phyloP scores from a whole-genome alignment of 306 rosid genomes.

The Trifolium subterraneum region DNA sequence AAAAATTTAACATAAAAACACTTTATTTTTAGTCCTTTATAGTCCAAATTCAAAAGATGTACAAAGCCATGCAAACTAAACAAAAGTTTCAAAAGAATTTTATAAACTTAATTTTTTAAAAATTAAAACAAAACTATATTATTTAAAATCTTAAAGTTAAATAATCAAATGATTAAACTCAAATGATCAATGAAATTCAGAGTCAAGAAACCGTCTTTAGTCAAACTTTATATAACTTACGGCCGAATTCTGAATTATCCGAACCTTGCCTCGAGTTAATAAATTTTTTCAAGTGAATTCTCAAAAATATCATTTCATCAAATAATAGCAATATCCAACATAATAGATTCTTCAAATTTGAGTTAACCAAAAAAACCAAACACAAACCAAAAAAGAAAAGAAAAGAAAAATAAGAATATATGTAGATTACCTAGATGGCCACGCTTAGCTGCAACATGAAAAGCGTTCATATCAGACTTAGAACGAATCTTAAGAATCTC shows the following conservation, averaged over 20 bases:
- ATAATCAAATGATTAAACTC: not conserved
- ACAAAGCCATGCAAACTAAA: slow-evolving; percentile 3
- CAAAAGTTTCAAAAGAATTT: slow-evolving; percentile 5
- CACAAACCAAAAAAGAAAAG: slow-evolving; percentile 1
- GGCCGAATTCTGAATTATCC: not conserved
- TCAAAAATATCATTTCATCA: not conserved
- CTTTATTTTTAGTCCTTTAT: not conserved
- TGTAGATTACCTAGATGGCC: slow-evolving; percentile 69
- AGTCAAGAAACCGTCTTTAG: not conserved
- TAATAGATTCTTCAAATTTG: not conserved
- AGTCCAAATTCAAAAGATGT: slow-evolving; percentile 6
- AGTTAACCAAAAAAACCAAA: not conserved
- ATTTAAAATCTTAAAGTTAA: not conserved
- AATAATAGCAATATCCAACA: slow-evolving; percentile 16
- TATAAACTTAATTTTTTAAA: not conserved
- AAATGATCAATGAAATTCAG: not conserved
- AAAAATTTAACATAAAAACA: not conserved
- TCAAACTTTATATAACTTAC: not conserved
- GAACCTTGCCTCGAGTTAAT: too few relatives aligned
- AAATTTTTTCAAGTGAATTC: too few relatives aligned
- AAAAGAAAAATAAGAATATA: not conserved
- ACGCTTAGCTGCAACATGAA: slow-evolving; percentile 86
- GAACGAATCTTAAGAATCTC: slow-evolving; percentile 78
- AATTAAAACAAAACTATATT: not conserved
- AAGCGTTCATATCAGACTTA: slow-evolving; percentile 80